These are phyloP conservation scores for Leccinum fibrillosum DNA, from an alignment of 768 basidiomycete genomes.

Conservation along the genomic window DNA sequence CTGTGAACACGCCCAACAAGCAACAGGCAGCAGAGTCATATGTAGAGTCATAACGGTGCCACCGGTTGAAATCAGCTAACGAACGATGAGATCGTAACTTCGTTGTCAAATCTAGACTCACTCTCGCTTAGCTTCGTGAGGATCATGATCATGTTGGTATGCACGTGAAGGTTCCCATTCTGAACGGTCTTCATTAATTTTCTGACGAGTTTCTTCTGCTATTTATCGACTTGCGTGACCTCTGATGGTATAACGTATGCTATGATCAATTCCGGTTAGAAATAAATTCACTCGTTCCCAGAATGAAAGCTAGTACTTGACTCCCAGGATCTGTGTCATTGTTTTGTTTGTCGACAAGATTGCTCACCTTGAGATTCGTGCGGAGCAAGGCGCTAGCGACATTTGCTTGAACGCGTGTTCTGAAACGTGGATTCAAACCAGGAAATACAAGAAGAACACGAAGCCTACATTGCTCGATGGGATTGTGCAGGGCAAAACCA, in stretches of 20 bases:
- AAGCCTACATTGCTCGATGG: slow-evolving; percentile 1
- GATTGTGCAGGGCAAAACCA: slow-evolving; percentile 15
- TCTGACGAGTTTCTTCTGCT: slow-evolving; percentile 10
- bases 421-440: neutral
- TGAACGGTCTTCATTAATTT: slow-evolving; percentile 6
- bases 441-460: neutral
- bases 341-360: neutral
- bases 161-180: slow-evolving; percentile 9
- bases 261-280: neutral
- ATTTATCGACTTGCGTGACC: neutral
- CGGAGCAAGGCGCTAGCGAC: slow-evolving; percentile 15
- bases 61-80: neutral
- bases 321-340: neutral
- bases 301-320: slow-evolving; percentile 7
- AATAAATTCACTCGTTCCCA: slow-evolving; percentile 15
- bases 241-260: slow-evolving; percentile 1
- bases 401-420: slow-evolving; percentile 13
- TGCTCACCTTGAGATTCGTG: neutral
- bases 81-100: slow-evolving; percentile 48
- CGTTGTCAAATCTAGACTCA: slow-evolving; percentile 43
- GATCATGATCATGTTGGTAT: slow-evolving; percentile 23
- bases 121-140: slow-evolving; percentile 20
- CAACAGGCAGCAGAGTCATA: too few species aligned
- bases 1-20: too few species aligned
- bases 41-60: too few species aligned